Evolutionary conservation across 163 green algal species (phyloP).

Genomic region (Chlamydomonas reinhardtii): DNA sequence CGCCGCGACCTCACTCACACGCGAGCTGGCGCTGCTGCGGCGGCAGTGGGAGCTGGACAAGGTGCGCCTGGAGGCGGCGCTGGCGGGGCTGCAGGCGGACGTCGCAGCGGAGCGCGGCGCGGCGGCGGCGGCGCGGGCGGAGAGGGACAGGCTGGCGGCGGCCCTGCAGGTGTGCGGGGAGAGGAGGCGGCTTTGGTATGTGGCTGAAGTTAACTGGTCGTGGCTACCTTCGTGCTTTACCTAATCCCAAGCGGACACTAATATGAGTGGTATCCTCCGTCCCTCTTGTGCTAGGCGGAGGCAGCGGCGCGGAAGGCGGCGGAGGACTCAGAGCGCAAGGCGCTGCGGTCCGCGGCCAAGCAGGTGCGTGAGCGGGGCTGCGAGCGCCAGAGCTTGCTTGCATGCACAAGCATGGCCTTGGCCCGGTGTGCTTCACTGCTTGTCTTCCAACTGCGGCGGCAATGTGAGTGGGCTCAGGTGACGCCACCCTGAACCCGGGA

Average conservation of each 20-base stretch:
- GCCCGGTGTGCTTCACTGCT: too few species aligned
- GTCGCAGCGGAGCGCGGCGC: background rate
- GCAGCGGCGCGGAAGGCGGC: slow-evolving; percentile 41
- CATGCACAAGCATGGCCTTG: background rate
- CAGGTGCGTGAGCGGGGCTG: slow-evolving; percentile 30
- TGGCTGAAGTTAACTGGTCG: too few species aligned
- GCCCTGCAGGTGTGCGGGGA: slow-evolving; percentile 1
- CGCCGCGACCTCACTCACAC: background rate
- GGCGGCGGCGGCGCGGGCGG: background rate
- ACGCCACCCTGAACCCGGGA: too few species aligned
- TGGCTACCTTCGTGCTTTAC: too few species aligned
- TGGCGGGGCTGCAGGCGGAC: slow-evolving; percentile 9
- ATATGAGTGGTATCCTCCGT: too few species aligned
- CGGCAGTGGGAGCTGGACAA: slow-evolving; percentile 44
- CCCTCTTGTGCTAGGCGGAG: background rate
- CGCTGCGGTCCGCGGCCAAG: slow-evolving; percentile 39
- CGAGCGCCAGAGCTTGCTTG: background rate
- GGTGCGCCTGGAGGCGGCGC: slow-evolving; percentile 18
- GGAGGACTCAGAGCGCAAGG: slow-evolving; percentile 55
- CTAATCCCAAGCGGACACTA: too few species aligned
- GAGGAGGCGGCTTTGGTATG: background rate
- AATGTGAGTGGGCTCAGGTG: too few species aligned
- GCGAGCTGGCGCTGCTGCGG: slow-evolving; percentile 42
- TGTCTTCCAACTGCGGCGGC: too few species aligned
- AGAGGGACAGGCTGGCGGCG: background rate